Percentiles rank a stretch among this genome's conserved stretches.
phyloP scores from a whole-genome alignment of 2,329 filamentous ascomycete species.

The Trichoderma afroharzianum region DNA sequence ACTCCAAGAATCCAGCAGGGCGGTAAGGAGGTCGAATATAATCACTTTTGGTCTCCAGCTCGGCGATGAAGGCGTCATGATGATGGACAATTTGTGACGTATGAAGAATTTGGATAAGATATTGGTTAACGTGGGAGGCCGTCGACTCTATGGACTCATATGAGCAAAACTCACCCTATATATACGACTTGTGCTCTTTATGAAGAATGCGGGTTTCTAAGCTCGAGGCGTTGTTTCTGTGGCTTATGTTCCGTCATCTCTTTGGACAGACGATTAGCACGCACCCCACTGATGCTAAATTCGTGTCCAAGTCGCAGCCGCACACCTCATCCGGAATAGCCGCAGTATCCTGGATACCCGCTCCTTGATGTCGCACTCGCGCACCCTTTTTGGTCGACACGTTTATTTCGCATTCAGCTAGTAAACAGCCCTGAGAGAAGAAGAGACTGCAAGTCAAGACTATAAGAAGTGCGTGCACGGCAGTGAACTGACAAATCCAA shows the following conservation, averaged over 20 bases:
- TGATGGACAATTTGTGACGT: neutral
- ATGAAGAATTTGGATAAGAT: neutral
- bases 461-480: neutral
- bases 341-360: neutral
- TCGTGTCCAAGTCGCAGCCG: neutral
- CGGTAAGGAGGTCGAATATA: neutral
- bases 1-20: neutral
- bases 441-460: neutral
- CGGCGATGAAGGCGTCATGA: neutral
- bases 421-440: neutral
- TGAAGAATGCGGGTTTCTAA: neutral
- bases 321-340: neutral
- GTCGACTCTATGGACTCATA: neutral
- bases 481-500: no score
- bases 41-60: neutral
- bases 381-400: neutral
- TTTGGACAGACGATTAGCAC: neutral
- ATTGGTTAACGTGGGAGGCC: neutral
- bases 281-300: neutral
- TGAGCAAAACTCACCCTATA: neutral
- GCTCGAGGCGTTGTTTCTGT: neutral
- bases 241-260: neutral
- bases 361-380: neutral
- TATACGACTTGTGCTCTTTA: neutral
- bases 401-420: neutral